Evolutionary conservation across 306 rosid genomes (phyloP).

Genomic region (Ormosia emarginata): DNA sequence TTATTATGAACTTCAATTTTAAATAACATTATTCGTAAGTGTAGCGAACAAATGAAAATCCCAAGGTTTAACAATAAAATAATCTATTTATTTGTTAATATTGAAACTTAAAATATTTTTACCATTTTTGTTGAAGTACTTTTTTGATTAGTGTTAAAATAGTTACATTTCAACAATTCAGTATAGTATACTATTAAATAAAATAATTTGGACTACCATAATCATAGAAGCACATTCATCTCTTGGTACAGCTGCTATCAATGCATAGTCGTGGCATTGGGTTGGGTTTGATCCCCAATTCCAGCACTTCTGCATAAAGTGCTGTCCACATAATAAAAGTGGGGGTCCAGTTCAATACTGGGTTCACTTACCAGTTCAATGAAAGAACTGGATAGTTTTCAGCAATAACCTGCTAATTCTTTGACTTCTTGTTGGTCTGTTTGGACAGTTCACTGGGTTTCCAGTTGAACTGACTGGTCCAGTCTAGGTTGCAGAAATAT

Average conservation of each 20-base stretch:
- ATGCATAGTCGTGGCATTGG: background rate
- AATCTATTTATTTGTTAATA: background rate
- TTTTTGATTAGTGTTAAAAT: background rate
- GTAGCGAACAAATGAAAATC: too few species aligned
- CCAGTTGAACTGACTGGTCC: background rate
- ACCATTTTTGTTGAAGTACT: background rate
- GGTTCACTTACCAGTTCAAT: background rate
- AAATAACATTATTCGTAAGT: background rate
- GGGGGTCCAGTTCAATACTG: background rate
- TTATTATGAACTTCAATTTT: background rate
- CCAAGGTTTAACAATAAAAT: background rate
- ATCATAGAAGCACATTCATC: background rate
- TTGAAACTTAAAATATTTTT: background rate
- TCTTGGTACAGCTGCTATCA: background rate
- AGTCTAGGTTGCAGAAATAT: background rate
- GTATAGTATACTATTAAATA: background rate
- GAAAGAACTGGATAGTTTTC: background rate
- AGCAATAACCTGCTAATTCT: background rate
- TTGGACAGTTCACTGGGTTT: background rate
- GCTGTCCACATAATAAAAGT: background rate
- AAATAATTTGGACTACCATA: background rate
- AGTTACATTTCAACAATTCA: background rate
- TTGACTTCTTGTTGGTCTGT: background rate
- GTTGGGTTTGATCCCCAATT: background rate
- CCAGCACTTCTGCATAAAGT: background rate